Percentiles rank a stretch among this genome's conserved stretches.
Evolutionary conservation across 306 rosid genomes (phyloP).

Genomic region (Acacia confusa): DNA sequence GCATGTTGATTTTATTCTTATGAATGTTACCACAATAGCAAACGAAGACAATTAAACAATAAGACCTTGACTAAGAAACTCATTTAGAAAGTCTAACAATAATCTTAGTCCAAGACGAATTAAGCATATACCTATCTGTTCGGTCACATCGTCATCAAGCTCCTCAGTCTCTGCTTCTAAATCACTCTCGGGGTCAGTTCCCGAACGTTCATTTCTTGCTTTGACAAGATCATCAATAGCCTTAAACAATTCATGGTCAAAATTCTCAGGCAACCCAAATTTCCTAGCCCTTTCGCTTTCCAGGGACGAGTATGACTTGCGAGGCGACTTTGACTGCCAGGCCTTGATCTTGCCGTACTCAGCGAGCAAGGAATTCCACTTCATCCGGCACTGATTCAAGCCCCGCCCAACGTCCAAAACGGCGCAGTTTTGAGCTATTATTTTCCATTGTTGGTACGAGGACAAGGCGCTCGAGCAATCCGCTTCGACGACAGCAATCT

Average conservation of each 20-base stretch:
- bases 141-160: constrained; percentile 35
- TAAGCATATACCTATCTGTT: constrained; percentile 61
- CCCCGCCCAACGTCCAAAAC: constrained; percentile 47
- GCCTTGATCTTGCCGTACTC: constrained; percentile 25
- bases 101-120: neutral
- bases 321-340: constrained; percentile 30
- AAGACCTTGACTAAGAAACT: constrained; percentile 25
- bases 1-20: neutral
- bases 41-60: neutral
- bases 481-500: constrained; percentile 57
- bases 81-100: neutral
- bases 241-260: constrained; percentile 56
- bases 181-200: constrained; percentile 57
- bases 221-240: constrained; percentile 44
- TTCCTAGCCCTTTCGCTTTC: constrained; percentile 32
- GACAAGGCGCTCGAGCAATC: constrained; percentile 48
- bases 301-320: constrained; percentile 38
- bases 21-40: neutral
- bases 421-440: constrained; percentile 57
- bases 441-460: constrained; percentile 60
- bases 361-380: constrained; percentile 53
- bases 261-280: constrained; percentile 50
- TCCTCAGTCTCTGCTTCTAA: constrained; percentile 43
- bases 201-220: constrained; percentile 46
- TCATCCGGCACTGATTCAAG: constrained; percentile 50